Percentiles rank a stretch among this genome's conserved stretches.
phyloP scores from a whole-genome alignment of 78 protist species.

The Dictyostelium brefeldianum region DNA sequence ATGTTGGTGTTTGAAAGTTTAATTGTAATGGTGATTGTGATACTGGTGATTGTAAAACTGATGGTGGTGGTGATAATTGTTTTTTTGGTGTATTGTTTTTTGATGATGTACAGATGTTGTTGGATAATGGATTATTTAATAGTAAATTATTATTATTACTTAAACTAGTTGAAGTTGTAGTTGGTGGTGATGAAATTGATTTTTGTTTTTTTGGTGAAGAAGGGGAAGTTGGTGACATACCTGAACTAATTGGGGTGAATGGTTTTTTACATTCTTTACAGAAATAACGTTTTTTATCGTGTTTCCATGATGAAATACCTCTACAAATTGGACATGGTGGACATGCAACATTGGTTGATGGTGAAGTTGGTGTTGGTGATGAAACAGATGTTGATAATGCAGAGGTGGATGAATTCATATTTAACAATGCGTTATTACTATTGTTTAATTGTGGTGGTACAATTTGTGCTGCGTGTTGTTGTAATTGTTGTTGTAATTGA shows the following conservation, averaged over 20 bases:
- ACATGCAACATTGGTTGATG: neutral
- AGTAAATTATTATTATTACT: neutral
- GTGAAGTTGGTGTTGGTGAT: neutral
- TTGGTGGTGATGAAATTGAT: neutral
- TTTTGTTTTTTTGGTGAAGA: neutral
- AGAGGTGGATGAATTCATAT: neutral
- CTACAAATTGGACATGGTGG: conserved; percentile 47
- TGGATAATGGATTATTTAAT: no score
- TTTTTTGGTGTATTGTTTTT: conserved; percentile 13
- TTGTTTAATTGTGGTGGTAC: conserved; percentile 27
- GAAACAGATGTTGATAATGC: neutral
- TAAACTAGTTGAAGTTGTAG: neutral
- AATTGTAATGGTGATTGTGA: conserved; percentile 28
- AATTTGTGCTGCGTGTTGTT: neutral
- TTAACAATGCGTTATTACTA: conserved; percentile 1
- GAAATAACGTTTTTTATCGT: conserved; percentile 80
- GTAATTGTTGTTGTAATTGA: neutral
- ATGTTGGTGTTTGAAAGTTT: conserved; percentile 23
- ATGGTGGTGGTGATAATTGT: conserved; percentile 27
- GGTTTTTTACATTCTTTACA: conserved; percentile 79
- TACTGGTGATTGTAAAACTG: conserved; percentile 7
- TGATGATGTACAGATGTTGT: neutral
- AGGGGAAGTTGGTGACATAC: neutral
- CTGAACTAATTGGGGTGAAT: conserved; percentile 55
- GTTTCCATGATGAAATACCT: conserved; percentile 65